Percentiles rank a stretch among this genome's conserved stretches.
Conservation (phyloP, 768 basidiomycete species). For the Suillus luteus region DNA sequence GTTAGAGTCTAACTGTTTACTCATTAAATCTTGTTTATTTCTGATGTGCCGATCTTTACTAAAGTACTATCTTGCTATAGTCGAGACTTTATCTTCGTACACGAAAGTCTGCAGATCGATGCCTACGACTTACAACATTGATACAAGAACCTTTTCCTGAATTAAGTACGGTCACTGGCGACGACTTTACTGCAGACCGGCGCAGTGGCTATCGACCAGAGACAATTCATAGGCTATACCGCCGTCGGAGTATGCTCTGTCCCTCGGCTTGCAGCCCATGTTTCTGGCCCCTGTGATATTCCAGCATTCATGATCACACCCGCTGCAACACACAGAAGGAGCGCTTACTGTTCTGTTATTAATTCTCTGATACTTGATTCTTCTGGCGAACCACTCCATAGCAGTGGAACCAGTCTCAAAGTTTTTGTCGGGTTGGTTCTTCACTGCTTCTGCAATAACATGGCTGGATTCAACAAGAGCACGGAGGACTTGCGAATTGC, state of each 20-base stretch:
- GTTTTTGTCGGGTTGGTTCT: slow-evolving; percentile 37
- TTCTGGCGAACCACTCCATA: slow-evolving; percentile 42
- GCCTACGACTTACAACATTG: neutral
- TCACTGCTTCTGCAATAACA: slow-evolving; percentile 46
- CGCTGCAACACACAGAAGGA: too few relatives aligned
- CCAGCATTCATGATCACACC: neutral
- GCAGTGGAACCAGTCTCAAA: slow-evolving; percentile 40
- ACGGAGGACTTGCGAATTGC: slow-evolving; percentile 49
- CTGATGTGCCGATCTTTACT: neutral
- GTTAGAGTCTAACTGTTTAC: neutral
- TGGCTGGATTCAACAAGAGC: slow-evolving; percentile 54
- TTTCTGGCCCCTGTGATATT: slow-evolving; percentile 30
- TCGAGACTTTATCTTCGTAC: neutral
- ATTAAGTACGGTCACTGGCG: neutral
- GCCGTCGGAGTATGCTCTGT: slow-evolving; percentile 30
- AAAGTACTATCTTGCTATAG: neutral
- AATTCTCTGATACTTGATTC: slow-evolving; percentile 42
- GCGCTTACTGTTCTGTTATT: slow-evolving; percentile 42
- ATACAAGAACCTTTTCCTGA: neutral
- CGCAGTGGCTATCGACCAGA: neutral
- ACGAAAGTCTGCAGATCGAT: neutral
- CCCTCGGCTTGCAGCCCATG: slow-evolving; percentile 34
- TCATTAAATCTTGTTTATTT: neutral
- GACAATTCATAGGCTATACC: slow-evolving; percentile 9
- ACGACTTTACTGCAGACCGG: neutral